Evolutionary conservation across 2,329 filamentous ascomycete species (phyloP), one percentile per base, ranked within the genome.

Genomic region (Aspergillus calidoustus): DNA sequence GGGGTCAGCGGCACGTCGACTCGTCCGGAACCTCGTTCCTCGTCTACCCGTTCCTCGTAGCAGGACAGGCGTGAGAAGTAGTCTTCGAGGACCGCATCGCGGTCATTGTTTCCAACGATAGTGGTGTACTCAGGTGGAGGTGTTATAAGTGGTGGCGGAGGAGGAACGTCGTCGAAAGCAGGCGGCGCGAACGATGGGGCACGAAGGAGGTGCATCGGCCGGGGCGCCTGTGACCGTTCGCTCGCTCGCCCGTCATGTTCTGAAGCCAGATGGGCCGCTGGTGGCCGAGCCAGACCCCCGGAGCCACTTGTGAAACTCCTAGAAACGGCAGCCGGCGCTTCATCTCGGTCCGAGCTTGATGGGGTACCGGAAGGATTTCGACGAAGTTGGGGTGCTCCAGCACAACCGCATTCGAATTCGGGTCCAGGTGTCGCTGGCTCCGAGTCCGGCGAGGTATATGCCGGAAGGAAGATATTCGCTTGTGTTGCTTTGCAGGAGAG

Each of bases 401-500:
- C 89, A 60, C 89, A 91, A 6, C 86, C 85, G 69, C 88, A 90
- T 59, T 84, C 86, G 62, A 77, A 89, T 82, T 66, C 86, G 80
- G 70, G 88, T 79, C 73, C 85, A 81, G 57, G 83, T 74, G 48
- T 82, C 73, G 75, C 80, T 34, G 73, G 83, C 58, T 80, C 81
- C 68, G 75, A 70, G 58, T 84, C 81, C 9, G 84, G 84, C 59
- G 80, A 84, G 8, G 87, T 88, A 75, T 97, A 97, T 17, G 91
- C 90, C 0, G 93, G 93, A 11, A 97, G 84, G 13, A 88, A 88
- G 28, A 91, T 96, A 76, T 97, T 97, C 54, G 91, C 90, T 74
- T 95, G 91, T 0, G 92, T 96, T n/a, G 93, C 93, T 64, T 91
- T 91, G 80, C 93, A 97, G 64, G 93, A 94, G 52, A 97, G 89